Evolutionary conservation across 345 rosid genomes (phyloP), one percentile per base, ranked within the genome.

Genomic region (Eucalyptus curtisii): DNA sequence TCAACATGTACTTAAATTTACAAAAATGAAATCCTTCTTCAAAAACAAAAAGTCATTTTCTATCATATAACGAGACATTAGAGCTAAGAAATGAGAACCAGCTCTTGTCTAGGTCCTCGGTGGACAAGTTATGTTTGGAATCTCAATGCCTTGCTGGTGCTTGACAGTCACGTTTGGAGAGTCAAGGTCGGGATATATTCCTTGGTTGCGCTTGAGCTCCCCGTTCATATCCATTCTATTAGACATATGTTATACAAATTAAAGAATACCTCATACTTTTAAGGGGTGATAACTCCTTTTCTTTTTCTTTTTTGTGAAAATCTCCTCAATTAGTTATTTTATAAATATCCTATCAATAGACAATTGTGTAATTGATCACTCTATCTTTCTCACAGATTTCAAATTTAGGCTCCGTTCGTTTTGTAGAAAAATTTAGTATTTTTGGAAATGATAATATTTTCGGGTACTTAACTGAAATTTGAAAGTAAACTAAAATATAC

Each of bases 401-500:
- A 55, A 4, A 20, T 4, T 55, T 55, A 19, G 9, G 8, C 10
- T 52, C 0, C 0, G 2, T 7, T 50, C 4, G 1, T 52, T 3
- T 17, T 3, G 24, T 1, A 7, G 3, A 52, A 49, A 52, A 52
- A 52, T 52, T 1, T 52, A 0, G 2, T 2, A 2, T 50, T 50
- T 50, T 1, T 16, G 0, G 55, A 52, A 52, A 52, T 52, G 0
- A 19, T 19, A 52, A 7, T 52, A 52, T 52, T 52, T 52, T 52
- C 9, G 17, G 2, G 55, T 52, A 0, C 0, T 52, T 3, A 0
- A 52, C 4, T 17, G 4, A 17, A 52, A 52, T 0, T 52, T 7
- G 2, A 52, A 52, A 52, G 0, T 3, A 0, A 52, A 17, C 1
- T 17, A 0, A 7, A 52, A 52, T 7, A 52, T 52, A 7, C 19